Evolutionary conservation across 441 rosid genomes (phyloP), one percentile per base, ranked within the genome.

Genomic region (Viola pubescens): DNA sequence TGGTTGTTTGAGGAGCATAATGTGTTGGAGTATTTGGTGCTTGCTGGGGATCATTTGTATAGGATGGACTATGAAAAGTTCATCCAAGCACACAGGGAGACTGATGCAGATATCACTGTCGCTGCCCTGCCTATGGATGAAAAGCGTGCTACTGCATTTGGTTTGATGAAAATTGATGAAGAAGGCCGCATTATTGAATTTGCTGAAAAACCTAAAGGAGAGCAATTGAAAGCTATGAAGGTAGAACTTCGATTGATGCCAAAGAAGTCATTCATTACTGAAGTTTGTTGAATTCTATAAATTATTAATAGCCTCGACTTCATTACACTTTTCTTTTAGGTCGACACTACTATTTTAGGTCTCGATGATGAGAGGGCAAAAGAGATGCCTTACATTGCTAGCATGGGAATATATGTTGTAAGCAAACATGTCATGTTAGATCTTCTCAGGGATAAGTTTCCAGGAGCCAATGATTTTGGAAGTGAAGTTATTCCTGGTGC

Each of bases 401-500:
- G 97, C 60, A 91, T 91, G 97, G 97, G 97, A 14, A 91, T 91
- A 56, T 91, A 91, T 70, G 96, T 91, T 43, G 86, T 88, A 51
- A 88, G 97, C 73, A 91, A 91, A 74, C 70, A 88, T 73, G 97
- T 82, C 55, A 91, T 91, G 97, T 59, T 91, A 54, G 75, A 84
- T 63, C 85, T 91, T 58, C 90, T 91, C 19, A 70, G 87, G 19
- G 94, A 91, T 9, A 85, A 69, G 85, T 91, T 91, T 71, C 97
- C 97, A n/a, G 94, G 90, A 64, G 97, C 97, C 67, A 91, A 91
- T 75, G 97, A 91, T 79, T 91, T 91, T 13, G 97, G 96, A 50
- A 91, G 97, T 72, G 97, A 91, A 81, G 89, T 91, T 58, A 91
- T 91, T 71, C 97, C 97, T 6, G 96, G 97, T 56, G 97, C 97